Percentiles rank a stretch among this genome's conserved stretches.
Conservation (phyloP, 495 filamentous ascomycete genomes). For the Filosporella fistucella region DNA sequence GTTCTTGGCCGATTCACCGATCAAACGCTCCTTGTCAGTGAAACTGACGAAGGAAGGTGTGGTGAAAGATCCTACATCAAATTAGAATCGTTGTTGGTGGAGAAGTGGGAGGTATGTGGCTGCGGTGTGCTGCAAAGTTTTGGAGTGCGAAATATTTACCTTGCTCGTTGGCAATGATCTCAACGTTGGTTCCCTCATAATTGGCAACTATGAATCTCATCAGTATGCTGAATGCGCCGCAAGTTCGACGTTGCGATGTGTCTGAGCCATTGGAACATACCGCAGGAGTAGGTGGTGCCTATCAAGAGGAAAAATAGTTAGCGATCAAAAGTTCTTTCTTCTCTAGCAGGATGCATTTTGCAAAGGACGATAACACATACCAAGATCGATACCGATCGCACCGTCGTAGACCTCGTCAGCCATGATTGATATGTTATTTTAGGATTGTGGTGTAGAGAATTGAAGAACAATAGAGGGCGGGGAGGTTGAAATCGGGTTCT, state of each 20-base stretch:
- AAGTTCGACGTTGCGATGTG: background rate
- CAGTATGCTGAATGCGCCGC: background rate
- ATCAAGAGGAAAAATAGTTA: constrained; percentile 16
- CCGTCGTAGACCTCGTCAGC: constrained; percentile 97
- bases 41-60: constrained; percentile 98
- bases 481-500: constrained; percentile 4
- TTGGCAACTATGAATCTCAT: constrained; percentile 62
- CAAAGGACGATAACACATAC: constrained; percentile 41
- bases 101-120: background rate
- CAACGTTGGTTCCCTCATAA: constrained; percentile 98
- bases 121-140: no score
- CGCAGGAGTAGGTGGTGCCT: constrained; percentile 91
- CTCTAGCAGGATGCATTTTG: no score
- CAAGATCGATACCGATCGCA: constrained; percentile 99
- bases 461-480: constrained; percentile 3
- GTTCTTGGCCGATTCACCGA: constrained; percentile 99
- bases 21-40: constrained; percentile 96
- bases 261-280: constrained; percentile 22
- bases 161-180: constrained; percentile 99
- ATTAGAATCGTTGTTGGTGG: background rate
- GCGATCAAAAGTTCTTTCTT: no score
- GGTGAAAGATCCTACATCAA: constrained; percentile 53
- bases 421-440: constrained; percentile 48
- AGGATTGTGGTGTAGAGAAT: constrained; percentile 11
- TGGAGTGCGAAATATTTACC: constrained; percentile 67